These are phyloP conservation scores for Exophiala aquamarina DNA, from an alignment of 2,329 filamentous ascomycete genomes.

Conservation along the genomic window DNA sequence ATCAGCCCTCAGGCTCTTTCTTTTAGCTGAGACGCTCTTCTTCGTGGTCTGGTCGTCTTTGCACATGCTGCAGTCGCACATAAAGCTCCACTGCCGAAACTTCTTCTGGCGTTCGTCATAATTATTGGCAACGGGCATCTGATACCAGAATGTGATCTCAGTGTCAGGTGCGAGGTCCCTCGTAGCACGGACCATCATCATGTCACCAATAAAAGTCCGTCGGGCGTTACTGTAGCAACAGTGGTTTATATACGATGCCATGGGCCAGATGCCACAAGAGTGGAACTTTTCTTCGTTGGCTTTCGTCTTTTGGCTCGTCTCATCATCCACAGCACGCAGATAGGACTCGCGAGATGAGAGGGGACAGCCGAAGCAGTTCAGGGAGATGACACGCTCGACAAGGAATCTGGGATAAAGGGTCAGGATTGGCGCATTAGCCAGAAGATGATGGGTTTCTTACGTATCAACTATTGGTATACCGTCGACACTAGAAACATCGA, in stretches of 20 bases:
- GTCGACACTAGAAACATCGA: constrained; percentile 33
- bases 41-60: constrained; percentile 17
- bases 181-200: constrained; percentile 52
- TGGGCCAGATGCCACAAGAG: constrained; percentile 49
- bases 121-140: constrained; percentile 17
- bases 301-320: not conserved
- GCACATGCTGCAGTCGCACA: constrained; percentile 29
- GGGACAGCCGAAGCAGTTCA: constrained; percentile 48
- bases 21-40: constrained; percentile 12
- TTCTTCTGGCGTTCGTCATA: not conserved
- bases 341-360: constrained; percentile 28
- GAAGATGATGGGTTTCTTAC: constrained; percentile 33
- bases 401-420: constrained; percentile 42
- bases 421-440: not conserved
- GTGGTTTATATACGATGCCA: constrained; percentile 55
- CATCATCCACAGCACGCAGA: constrained; percentile 7
- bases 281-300: constrained; percentile 10
- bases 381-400: constrained; percentile 41
- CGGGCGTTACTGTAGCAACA: constrained; percentile 49
- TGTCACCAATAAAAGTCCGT: constrained; percentile 55
- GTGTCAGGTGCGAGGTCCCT: constrained; percentile 43
- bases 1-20: constrained; percentile 15
- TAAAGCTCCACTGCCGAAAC: constrained; percentile 29
- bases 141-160: constrained; percentile 49
- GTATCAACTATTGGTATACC: constrained; percentile 46